These are phyloP conservation scores for Fusarium praegraminearum DNA, from an alignment of 2,329 filamentous ascomycete genomes.

Conservation along the genomic window DNA sequence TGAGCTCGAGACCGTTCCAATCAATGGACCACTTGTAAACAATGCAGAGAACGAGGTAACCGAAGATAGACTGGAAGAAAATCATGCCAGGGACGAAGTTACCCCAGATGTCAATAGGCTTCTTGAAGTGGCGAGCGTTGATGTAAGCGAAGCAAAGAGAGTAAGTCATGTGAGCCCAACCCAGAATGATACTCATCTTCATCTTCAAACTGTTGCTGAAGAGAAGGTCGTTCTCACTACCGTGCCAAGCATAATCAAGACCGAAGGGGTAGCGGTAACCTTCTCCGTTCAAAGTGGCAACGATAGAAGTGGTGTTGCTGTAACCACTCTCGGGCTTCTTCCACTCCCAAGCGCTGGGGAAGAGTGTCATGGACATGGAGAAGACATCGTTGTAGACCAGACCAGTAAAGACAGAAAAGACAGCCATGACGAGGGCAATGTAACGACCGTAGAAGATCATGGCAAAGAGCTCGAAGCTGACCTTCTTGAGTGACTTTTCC, in stretches of 20 bases:
- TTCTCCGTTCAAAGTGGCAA: conserved; percentile 72
- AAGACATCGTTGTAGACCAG: conserved; percentile 98
- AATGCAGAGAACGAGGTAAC: conserved; percentile 93
- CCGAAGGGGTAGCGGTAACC: conserved; percentile 95
- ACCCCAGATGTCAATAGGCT: conserved; percentile 93
- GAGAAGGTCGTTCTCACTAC: conserved; percentile 91
- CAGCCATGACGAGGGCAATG: conserved; percentile 97
- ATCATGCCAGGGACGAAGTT: conserved; percentile 99
- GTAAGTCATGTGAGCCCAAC: conserved; percentile 99
- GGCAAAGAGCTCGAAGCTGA: conserved; percentile 90
- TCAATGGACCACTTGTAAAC: conserved; percentile 97
- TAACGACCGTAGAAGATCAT: conserved; percentile 99
- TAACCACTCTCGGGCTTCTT: conserved; percentile 72
- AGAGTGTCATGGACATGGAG: conserved; percentile 90
- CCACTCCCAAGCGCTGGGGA: conserved; percentile 91
- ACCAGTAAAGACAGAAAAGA: conserved; percentile 97
- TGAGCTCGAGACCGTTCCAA: conserved; percentile 73
- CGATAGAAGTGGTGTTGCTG: conserved; percentile 72
- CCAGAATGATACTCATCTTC: conserved; percentile 98
- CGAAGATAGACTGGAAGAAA: conserved; percentile 99
- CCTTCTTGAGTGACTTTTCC: conserved; percentile 93
- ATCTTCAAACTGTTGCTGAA: conserved; percentile 99
- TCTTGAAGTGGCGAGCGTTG: conserved; percentile 96
- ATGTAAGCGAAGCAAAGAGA: conserved; percentile 92
- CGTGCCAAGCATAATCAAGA: conserved; percentile 96